Conservation (phyloP, 2,329 filamentous ascomycete genomes). For the Blumeria hordei region DNA sequence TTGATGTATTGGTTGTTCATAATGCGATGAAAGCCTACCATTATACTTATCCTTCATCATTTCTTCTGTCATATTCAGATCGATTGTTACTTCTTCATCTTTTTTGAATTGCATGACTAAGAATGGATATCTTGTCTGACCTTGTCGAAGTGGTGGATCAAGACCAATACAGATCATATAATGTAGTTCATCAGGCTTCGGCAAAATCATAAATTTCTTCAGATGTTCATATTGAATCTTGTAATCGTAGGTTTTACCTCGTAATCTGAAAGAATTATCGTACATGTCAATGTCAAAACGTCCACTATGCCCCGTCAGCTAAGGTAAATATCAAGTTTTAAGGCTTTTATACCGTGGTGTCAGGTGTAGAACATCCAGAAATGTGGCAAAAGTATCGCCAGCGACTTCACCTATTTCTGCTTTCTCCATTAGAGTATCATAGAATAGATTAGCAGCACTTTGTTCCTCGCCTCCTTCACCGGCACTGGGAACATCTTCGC, state of each 20-base stretch:
- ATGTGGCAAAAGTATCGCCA: conserved; percentile 94
- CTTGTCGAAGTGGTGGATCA: conserved; percentile 84
- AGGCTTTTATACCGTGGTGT: conserved; percentile 46
- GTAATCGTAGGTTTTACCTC: conserved; percentile 98
- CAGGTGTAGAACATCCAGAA: conserved; percentile 87
- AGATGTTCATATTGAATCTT: conserved; percentile 96
- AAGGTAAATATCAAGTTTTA: not conserved
- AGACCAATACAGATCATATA: conserved; percentile 85
- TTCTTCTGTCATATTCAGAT: conserved; percentile 87
- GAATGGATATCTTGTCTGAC: conserved; percentile 93
- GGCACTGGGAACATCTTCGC: conserved; percentile 44
- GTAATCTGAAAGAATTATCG: conserved; percentile 85
- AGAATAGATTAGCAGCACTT: conserved; percentile 91
- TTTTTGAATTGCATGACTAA: conserved; percentile 98
- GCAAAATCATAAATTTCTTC: conserved; percentile 97
- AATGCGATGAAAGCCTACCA: conserved; percentile 67
- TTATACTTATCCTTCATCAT: conserved; percentile 68
- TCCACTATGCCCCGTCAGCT: conserved; percentile 35
- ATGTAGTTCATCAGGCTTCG: conserved; percentile 95
- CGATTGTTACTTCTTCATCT: conserved; percentile 89
- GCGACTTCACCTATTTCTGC: conserved; percentile 97
- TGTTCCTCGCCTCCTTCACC: conserved; percentile 43
- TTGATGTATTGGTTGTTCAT: conserved; percentile 80
- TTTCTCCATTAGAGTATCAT: conserved; percentile 93
- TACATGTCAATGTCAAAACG: conserved; percentile 99